phyloP scores from a whole-genome alignment of 2,329 filamentous ascomycete species.

The Aureobasidium sp. region DNA sequence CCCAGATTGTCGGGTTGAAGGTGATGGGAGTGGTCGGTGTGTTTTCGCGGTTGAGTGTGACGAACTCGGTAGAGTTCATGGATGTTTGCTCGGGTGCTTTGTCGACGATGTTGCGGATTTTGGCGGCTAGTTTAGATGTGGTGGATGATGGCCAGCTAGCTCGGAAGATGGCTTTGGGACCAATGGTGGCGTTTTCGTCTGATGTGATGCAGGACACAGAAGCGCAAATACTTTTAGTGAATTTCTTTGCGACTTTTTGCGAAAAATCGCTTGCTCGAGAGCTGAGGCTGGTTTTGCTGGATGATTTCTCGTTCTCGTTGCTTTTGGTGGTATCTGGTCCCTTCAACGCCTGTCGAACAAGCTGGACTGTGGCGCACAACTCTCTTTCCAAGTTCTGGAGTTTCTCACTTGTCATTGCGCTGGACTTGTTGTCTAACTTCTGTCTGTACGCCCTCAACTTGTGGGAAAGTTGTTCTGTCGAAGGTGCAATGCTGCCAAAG shows the following conservation, averaged over 20 bases:
- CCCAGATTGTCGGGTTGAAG: neutral
- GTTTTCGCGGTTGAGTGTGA: neutral
- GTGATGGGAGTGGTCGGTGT: neutral
- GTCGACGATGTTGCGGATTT: neutral
- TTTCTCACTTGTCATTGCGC: neutral
- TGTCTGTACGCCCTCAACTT: neutral
- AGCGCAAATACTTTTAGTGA: neutral
- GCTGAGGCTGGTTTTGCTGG: neutral
- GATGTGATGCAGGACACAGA: neutral
- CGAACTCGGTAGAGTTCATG: neutral
- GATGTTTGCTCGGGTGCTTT: neutral
- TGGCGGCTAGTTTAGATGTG: neutral
- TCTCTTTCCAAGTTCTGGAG: neutral
- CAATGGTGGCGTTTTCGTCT: neutral
- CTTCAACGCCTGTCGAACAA: neutral
- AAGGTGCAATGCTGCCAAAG: neutral
- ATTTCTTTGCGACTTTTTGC: neutral
- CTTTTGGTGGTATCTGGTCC: neutral
- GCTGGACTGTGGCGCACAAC: neutral
- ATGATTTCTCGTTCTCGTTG: neutral
- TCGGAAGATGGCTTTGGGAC: neutral
- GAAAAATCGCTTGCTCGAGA: neutral
- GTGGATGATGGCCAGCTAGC: neutral
- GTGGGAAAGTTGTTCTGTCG: neutral
- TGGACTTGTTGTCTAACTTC: neutral